These are phyloP conservation scores for Spergularia azorica DNA, from an alignment of 179 eudicot genomes.

Conservation along the genomic window DNA sequence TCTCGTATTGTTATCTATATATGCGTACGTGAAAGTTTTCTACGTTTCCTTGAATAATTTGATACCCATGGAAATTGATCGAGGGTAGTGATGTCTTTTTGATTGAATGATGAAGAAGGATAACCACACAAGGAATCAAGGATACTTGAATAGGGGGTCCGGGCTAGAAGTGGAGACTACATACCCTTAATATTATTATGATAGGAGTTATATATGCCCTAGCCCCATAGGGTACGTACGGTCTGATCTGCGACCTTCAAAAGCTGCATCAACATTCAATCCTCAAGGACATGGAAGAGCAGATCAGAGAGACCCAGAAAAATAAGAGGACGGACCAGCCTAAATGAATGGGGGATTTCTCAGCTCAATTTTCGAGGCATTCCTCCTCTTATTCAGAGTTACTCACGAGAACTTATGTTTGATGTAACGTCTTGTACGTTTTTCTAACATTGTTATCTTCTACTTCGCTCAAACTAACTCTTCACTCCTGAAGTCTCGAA, in stretches of 20 bases:
- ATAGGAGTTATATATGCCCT: background rate
- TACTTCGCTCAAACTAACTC: too few relatives aligned
- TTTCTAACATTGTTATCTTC: too few relatives aligned
- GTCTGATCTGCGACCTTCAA: background rate
- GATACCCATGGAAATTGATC: too few relatives aligned
- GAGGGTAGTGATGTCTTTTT: too few relatives aligned
- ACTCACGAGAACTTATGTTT: background rate
- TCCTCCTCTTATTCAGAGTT: constrained; percentile 14
- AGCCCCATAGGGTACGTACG: background rate
- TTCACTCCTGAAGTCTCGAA: too few relatives aligned
- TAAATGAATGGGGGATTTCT: background rate
- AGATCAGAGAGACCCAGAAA: background rate
- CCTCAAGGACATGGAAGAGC: background rate
- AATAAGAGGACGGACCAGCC: too few relatives aligned
- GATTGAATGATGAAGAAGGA: too few relatives aligned
- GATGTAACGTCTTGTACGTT: too few relatives aligned
- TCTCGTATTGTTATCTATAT: too few relatives aligned
- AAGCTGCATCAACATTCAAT: background rate
- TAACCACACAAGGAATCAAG: too few relatives aligned
- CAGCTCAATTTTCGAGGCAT: constrained; percentile 18
- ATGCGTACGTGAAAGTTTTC: too few relatives aligned
- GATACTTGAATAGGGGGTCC: background rate
- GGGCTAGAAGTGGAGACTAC: background rate
- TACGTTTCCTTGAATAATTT: too few relatives aligned
- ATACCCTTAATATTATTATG: background rate